These are phyloP conservation scores for Fraxinus floribunda DNA, from an alignment of 305 asterid genomes.

Conservation along the genomic window DNA sequence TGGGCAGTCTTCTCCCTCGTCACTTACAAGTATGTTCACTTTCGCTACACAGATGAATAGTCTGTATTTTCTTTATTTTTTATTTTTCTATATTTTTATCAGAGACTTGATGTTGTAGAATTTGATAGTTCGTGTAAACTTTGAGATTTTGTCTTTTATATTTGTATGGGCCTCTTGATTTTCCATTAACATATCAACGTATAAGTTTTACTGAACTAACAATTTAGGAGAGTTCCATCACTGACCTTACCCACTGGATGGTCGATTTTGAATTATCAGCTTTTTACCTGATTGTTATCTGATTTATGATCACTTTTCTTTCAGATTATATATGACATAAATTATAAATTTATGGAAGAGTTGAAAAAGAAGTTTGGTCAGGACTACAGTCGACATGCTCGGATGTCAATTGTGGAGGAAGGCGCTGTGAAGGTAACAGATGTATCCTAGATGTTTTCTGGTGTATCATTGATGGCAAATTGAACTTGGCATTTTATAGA, in stretches of 20 bases:
- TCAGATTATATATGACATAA: slow-evolving; percentile 50
- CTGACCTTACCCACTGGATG: neutral
- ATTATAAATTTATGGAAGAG: slow-evolving; percentile 45
- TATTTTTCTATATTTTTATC: neutral
- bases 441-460: neutral
- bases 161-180: neutral
- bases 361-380: slow-evolving; percentile 44
- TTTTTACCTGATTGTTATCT: neutral
- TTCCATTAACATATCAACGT: neutral
- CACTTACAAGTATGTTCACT: slow-evolving; percentile 43
- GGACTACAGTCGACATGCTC: slow-evolving; percentile 44
- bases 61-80: neutral
- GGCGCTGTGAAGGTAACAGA: slow-evolving; percentile 47
- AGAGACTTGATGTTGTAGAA: neutral
- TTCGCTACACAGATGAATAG: neutral
- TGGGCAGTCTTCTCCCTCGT: slow-evolving; percentile 51
- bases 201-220: neutral
- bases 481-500: neutral
- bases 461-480: neutral
- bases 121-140: neutral
- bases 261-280: neutral
- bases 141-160: neutral
- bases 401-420: slow-evolving; percentile 53
- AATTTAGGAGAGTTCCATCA: neutral
- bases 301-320: slow-evolving; percentile 1